Conservation (phyloP, 805 yeast genomes). For the Wickerhamiella musiphila region DNA sequence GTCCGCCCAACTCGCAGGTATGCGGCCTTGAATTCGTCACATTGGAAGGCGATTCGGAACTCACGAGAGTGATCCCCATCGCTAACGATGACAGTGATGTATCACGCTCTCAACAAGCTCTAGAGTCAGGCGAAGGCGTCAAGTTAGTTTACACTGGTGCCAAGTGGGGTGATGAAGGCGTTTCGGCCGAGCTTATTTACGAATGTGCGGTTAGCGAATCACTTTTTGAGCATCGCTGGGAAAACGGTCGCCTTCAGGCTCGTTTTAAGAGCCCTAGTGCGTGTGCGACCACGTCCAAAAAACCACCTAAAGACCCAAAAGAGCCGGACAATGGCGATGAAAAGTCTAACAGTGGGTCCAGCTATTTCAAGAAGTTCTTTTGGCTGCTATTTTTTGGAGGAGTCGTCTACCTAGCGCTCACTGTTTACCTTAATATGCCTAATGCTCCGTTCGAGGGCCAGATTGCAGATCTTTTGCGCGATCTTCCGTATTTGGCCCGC, state of each 20-base stretch:
- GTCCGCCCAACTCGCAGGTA: constrained; percentile 55
- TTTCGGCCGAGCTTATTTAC: constrained; percentile 20
- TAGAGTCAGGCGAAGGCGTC: constrained; percentile 15
- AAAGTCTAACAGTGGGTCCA: constrained; percentile 36
- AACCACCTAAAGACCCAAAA: background rate
- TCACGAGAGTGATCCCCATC: constrained; percentile 44
- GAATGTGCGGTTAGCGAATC: constrained; percentile 13
- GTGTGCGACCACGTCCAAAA: constrained; percentile 18
- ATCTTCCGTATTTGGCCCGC: constrained; percentile 52
- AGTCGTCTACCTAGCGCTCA: constrained; percentile 53
- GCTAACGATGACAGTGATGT: constrained; percentile 5
- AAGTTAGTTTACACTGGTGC: constrained; percentile 30
- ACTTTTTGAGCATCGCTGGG: constrained; percentile 9
- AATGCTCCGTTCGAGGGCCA: constrained; percentile 46
- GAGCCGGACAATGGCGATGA: constrained; percentile 17
- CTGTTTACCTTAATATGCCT: constrained; percentile 60
- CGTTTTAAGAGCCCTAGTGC: constrained; percentile 13
- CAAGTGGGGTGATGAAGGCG: constrained; percentile 48
- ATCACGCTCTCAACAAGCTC: constrained; percentile 1
- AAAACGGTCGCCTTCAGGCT: constrained; percentile 8
- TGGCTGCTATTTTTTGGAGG: constrained; percentile 54
- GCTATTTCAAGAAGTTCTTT: constrained; percentile 70
- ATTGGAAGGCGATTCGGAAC: constrained; percentile 31
- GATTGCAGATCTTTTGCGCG: constrained; percentile 34
- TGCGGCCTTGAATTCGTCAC: constrained; percentile 55